Conservation (phyloP, 2,329 filamentous ascomycete species). For the Chlorencoelia australis region DNA sequence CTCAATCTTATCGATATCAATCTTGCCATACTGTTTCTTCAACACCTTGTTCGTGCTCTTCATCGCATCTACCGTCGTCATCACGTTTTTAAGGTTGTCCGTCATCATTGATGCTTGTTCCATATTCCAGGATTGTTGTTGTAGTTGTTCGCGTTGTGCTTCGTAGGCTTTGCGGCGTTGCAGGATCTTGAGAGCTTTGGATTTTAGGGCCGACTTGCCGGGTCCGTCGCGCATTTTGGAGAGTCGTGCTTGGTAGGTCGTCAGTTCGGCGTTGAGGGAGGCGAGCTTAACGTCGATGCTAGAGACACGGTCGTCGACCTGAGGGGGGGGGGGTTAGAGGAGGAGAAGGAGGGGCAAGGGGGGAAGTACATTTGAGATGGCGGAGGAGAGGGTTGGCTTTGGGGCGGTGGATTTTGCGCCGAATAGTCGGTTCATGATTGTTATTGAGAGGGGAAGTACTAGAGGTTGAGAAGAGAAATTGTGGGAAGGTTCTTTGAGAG, state of each 20-base stretch:
- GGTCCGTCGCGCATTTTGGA: constrained; percentile 91
- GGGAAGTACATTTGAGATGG: constrained; percentile 63
- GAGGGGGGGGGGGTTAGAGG: constrained; percentile 13
- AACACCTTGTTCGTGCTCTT: constrained; percentile 93
- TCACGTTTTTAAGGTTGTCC: constrained; percentile 95
- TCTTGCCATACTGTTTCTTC: constrained; percentile 89
- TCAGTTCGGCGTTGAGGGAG: constrained; percentile 81
- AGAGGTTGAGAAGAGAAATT: background rate
- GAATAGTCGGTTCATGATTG: constrained; percentile 85
- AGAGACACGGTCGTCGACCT: constrained; percentile 73
- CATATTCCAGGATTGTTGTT: constrained; percentile 97
- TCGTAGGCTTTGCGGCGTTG: constrained; percentile 94
- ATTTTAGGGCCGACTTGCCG: constrained; percentile 83
- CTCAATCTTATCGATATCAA: constrained; percentile 97
- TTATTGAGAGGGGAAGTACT: no score
- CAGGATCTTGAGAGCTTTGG: constrained; percentile 89
- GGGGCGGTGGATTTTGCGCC: constrained; percentile 77
- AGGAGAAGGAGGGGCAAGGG: constrained; percentile 2
- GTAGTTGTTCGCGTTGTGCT: constrained; percentile 82
- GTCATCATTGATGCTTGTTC: constrained; percentile 98
- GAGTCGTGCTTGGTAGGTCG: constrained; percentile 78
- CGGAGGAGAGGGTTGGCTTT: constrained; percentile 77
- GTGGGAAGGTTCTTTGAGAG: no score
- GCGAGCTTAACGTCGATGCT: constrained; percentile 91
- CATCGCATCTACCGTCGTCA: constrained; percentile 96